Evolutionary conservation across 306 rosid genomes (phyloP), one percentile per base, ranked within the genome.

Genomic region (Corylus americana): DNA sequence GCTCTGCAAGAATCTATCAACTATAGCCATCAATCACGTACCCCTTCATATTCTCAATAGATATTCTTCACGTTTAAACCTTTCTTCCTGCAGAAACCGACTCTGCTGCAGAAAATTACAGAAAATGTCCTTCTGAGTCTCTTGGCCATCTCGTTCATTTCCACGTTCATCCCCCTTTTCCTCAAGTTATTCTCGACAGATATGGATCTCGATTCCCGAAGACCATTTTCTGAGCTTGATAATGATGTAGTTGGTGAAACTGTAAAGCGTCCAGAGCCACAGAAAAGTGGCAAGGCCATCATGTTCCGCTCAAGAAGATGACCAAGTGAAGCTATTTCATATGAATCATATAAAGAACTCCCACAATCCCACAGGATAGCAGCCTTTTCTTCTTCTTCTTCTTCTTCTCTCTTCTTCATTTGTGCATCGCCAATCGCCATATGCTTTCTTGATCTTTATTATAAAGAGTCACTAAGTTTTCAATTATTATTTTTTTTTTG

Each of bases 351-450:
- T 42, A 78, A 73, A 11, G 73, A 72, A 58, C 85, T 78, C 71
- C 79, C 82, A 74, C 74, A 83, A 58, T 83, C 79, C 86, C 86
- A 78, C 22, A 74, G 25, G 59, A 11, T 64, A 20, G 29, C 25
- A 51, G 44, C 73, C 4, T 2, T 57, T 71, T 62, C 69, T 29
- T 62, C 69, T 31, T 61, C 31, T 77, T 71, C 74, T 76, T 81
- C 81, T 31, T 61, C 31, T 77, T 71, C 74, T 76, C 45, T 61
- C 31, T 77, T 71, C 74, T 76, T 81, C 81, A 31, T 71, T 16
- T 66, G 14, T 68, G 57, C 74, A 67, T 39, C 13, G 8, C 42
- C 44, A 5, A 31, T 22, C 25, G 39, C 39, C 44, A 39, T 39
- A 42, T 42, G 7, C 45, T 42, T 42, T 42, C 8, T 42, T 73